Evolutionary conservation across 495 filamentous ascomycete genomes (phyloP).

Genomic region (Aspergillus diversus): DNA sequence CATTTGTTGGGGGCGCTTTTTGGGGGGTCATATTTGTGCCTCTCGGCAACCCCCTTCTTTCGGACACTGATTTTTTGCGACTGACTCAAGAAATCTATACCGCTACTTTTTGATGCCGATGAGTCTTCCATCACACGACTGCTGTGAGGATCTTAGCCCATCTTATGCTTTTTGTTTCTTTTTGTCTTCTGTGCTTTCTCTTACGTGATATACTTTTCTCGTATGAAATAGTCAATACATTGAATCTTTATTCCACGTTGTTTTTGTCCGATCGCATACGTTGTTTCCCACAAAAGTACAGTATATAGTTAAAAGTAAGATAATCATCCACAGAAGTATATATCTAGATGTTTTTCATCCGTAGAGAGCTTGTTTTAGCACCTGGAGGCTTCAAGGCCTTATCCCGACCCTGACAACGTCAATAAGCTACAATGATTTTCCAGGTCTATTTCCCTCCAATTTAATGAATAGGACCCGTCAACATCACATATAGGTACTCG

Average conservation of each 20-base stretch:
- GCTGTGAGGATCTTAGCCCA: background rate
- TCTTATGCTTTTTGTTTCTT: constrained; percentile 2
- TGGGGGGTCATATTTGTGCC: background rate
- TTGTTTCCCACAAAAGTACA: constrained; percentile 13
- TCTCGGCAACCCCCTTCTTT: background rate
- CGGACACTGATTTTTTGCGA: constrained; percentile 1
- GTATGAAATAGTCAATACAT: constrained; percentile 12
- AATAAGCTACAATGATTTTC: no score
- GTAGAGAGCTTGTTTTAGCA: background rate
- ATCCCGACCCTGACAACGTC: no score
- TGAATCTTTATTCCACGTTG: constrained; percentile 12
- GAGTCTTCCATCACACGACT: constrained; percentile 13
- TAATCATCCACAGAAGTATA: background rate
- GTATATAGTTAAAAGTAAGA: no score
- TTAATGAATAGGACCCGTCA: no score
- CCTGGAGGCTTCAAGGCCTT: background rate
- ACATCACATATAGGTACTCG: no score
- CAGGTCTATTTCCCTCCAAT: no score
- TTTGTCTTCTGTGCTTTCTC: background rate
- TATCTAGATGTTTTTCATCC: background rate
- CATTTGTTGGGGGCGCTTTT: background rate
- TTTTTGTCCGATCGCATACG: constrained; percentile 6
- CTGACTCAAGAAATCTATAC: constrained; percentile 19
- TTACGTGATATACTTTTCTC: background rate
- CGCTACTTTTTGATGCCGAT: constrained; percentile 15